A percentile compares a stretch with the other conserved stretches of the same genome.
Evolutionary conservation across 768 basidiomycete species (phyloP).

Genomic region (Lentinula sp.): DNA sequence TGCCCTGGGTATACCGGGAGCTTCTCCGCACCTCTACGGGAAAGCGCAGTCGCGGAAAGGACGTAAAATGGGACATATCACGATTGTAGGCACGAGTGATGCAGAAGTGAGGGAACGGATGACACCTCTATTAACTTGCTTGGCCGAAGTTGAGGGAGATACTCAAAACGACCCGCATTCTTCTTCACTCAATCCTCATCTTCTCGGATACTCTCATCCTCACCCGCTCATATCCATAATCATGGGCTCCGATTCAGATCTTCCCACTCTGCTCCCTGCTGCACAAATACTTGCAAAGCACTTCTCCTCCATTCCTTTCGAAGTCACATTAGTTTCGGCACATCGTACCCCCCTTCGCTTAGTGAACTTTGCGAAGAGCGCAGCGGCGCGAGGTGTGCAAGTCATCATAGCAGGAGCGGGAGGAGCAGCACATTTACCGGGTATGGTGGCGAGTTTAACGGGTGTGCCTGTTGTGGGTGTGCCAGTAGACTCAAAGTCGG

Average conservation of each 20-base stretch:
- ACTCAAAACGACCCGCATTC: constrained; percentile 18
- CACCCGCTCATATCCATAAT: constrained; percentile 87
- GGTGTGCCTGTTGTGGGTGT: constrained; percentile 91
- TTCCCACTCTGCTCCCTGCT: constrained; percentile 89
- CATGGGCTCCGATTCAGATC: constrained; percentile 98
- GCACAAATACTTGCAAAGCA: constrained; percentile 70
- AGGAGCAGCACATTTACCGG: constrained; percentile 97
- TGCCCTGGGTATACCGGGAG: constrained; percentile 61
- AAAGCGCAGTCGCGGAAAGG: constrained; percentile 86
- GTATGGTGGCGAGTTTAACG: constrained; percentile 97
- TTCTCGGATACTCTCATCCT: constrained; percentile 48
- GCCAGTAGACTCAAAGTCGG: constrained; percentile 54
- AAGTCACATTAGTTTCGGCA: constrained; percentile 93
- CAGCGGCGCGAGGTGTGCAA: constrained; percentile 58
- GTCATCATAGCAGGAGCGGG: constrained; percentile 93
- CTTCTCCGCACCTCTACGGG: constrained; percentile 88
- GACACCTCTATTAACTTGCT: constrained; percentile 54
- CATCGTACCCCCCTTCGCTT: constrained; percentile 91
- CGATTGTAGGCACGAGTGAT: constrained; percentile 78
- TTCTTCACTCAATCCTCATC: constrained; percentile 47
- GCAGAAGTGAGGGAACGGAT: constrained; percentile 64
- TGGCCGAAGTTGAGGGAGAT: constrained; percentile 36
- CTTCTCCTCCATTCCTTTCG: constrained; percentile 75
- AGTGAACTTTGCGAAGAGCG: constrained; percentile 74
- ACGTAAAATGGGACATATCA: constrained; percentile 97